Percentiles rank a stretch among this genome's conserved stretches.
phyloP scores from a whole-genome alignment of 345 rosid species.

The Pistacia vera region DNA sequence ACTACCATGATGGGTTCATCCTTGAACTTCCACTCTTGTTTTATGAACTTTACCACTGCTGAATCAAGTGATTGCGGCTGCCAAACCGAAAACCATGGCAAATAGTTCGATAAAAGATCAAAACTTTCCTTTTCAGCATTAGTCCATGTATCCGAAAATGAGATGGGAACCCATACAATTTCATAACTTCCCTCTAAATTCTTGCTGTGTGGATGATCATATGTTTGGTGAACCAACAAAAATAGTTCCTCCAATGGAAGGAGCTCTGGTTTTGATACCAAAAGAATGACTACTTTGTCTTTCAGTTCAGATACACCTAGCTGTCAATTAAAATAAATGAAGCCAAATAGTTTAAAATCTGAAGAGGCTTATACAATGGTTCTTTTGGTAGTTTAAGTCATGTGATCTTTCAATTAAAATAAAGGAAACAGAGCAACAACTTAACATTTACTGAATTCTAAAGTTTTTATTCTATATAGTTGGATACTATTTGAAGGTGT shows the following conservation, averaged over 20 bases:
- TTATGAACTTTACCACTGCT: slow-evolving; percentile 48
- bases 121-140: slow-evolving; percentile 45
- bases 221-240: slow-evolving; percentile 63
- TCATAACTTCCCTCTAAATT: slow-evolving; percentile 43
- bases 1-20: slow-evolving; percentile 57
- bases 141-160: slow-evolving; percentile 55
- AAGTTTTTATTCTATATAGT: neutral
- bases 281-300: slow-evolving; percentile 57
- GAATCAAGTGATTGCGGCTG: slow-evolving; percentile 55
- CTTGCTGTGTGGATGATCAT: slow-evolving; percentile 42
- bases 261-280: slow-evolving; percentile 63
- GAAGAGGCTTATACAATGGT: neutral
- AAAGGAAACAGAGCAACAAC: neutral
- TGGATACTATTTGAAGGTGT: neutral
- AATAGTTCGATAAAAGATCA: slow-evolving; percentile 39
- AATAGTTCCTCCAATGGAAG: slow-evolving; percentile 52
- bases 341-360: neutral
- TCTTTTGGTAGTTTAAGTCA: neutral
- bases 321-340: slow-evolving; percentile 32
- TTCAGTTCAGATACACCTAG: slow-evolving; percentile 53
- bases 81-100: slow-evolving; percentile 69
- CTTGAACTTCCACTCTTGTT: slow-evolving; percentile 53
- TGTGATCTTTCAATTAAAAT: neutral
- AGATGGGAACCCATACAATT: slow-evolving; percentile 67
- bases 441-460: neutral